These are phyloP conservation scores for Corrigiola litoralis DNA, from an alignment of 179 eudicot species.

Conservation along the genomic window DNA sequence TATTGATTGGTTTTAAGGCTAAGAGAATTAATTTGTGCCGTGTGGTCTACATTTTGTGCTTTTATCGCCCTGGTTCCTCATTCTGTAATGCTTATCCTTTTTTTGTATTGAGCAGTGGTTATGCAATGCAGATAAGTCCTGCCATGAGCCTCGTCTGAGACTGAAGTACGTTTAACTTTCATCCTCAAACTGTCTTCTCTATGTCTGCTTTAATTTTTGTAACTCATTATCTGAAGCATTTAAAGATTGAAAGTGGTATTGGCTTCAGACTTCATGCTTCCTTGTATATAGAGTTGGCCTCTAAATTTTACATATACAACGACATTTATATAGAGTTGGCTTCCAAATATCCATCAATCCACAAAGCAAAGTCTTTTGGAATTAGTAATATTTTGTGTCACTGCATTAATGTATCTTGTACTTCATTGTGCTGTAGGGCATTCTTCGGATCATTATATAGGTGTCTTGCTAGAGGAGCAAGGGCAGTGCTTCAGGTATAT, in stretches of 20 bases:
- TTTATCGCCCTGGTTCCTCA: background rate
- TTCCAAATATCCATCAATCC: background rate
- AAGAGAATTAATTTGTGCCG: background rate
- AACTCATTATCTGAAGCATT: background rate
- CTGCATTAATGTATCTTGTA: background rate
- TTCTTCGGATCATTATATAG: constrained; percentile 86
- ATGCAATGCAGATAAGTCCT: constrained; percentile 98
- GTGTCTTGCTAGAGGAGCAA: constrained; percentile 84
- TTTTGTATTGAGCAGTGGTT: constrained; percentile 64
- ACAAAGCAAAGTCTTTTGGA: background rate
- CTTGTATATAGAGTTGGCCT: background rate
- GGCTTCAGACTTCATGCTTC: background rate
- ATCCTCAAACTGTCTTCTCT: background rate
- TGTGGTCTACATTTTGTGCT: background rate
- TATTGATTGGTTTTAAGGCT: background rate
- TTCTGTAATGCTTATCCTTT: constrained; percentile 2
- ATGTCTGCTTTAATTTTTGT: background rate
- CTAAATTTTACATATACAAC: too few species aligned
- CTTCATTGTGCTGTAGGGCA: constrained; percentile 48
- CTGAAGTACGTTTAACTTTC: constrained; percentile 57
- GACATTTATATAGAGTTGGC: background rate
- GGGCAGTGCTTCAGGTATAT: constrained; percentile 82
- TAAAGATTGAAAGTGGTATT: background rate
- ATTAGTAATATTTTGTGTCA: background rate
- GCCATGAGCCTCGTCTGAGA: constrained; percentile 88